phyloP scores from a whole-genome alignment of 306 rosid genomes.

The Malus fusca region DNA sequence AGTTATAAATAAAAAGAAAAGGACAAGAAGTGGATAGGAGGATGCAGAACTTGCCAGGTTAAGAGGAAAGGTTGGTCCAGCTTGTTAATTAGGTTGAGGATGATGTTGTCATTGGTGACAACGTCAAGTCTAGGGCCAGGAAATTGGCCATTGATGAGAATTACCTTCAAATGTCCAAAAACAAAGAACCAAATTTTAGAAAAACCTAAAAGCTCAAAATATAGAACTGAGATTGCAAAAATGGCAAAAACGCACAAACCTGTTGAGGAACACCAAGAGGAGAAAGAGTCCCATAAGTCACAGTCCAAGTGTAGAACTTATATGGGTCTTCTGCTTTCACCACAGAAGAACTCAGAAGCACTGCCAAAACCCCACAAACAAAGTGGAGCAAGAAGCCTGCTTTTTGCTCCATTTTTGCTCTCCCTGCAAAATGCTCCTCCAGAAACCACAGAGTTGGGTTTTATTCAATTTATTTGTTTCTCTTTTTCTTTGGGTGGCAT shows the following conservation, averaged over 20 bases:
- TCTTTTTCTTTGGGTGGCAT: not conserved
- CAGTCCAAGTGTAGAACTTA: slow-evolving; percentile 73
- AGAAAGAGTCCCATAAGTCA: slow-evolving; percentile 76
- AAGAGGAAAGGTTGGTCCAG: slow-evolving; percentile 78
- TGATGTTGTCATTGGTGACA: slow-evolving; percentile 76
- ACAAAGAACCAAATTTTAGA: slow-evolving; percentile 3
- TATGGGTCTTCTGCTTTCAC: slow-evolving; percentile 81
- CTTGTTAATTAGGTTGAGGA: slow-evolving; percentile 88
- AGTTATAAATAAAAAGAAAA: not conserved
- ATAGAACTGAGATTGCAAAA: slow-evolving; percentile 22
- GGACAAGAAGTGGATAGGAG: not conserved
- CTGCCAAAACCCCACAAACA: slow-evolving; percentile 36
- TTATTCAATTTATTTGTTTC: not conserved
- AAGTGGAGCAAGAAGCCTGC: slow-evolving; percentile 26
- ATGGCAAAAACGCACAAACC: slow-evolving; percentile 33
- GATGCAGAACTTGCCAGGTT: slow-evolving; percentile 53
- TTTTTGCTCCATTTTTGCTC: slow-evolving; percentile 40
- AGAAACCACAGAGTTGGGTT: slow-evolving; percentile 2
- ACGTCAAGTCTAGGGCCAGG: slow-evolving; percentile 95
- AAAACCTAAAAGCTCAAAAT: not conserved
- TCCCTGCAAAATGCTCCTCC: slow-evolving; percentile 19
- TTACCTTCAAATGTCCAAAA: slow-evolving; percentile 46
- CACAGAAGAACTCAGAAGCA: slow-evolving; percentile 25
- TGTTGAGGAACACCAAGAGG: slow-evolving; percentile 82
- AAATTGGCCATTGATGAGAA: slow-evolving; percentile 82